Evolutionary conservation across 805 yeast species (phyloP).

Genomic region (Metschnikowia picachoensis): DNA sequence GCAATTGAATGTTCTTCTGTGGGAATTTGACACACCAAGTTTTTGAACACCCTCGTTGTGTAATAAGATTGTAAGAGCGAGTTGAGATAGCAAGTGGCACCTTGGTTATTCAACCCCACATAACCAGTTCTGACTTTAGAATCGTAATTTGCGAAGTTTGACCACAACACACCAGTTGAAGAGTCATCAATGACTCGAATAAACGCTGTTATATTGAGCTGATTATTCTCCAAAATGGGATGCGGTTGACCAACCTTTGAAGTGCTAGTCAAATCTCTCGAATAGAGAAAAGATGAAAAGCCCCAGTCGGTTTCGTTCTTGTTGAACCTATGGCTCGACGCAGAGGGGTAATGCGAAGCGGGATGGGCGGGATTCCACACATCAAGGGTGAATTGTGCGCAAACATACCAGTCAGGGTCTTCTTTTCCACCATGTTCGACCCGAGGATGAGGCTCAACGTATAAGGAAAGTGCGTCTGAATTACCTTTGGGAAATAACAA

Average conservation of each 20-base stretch:
- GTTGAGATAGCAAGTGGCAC: slow-evolving; percentile 96
- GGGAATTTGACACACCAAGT: slow-evolving; percentile 86
- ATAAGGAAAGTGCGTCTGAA: slow-evolving; percentile 58
- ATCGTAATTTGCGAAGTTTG: slow-evolving; percentile 76
- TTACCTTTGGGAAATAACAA: slow-evolving; percentile 78
- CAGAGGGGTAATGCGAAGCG: slow-evolving; percentile 51
- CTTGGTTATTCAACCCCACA: slow-evolving; percentile 93
- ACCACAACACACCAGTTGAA: slow-evolving; percentile 91
- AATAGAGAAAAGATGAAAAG: slow-evolving; percentile 61
- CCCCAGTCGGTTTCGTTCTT: slow-evolving; percentile 92
- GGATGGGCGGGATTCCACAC: slow-evolving; percentile 80
- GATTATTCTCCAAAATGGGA: slow-evolving; percentile 48
- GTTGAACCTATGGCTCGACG: slow-evolving; percentile 76
- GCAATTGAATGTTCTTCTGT: slow-evolving; percentile 40
- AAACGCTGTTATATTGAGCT: slow-evolving; percentile 69
- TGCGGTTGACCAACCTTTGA: slow-evolving; percentile 21
- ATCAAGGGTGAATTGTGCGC: slow-evolving; percentile 85
- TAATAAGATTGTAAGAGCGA: slow-evolving; percentile 87
- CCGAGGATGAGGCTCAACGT: slow-evolving; percentile 69
- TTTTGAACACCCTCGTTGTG: slow-evolving; percentile 78
- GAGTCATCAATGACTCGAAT: slow-evolving; percentile 79
- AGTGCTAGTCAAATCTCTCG: slow-evolving; percentile 40
- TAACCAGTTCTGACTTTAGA: slow-evolving; percentile 85
- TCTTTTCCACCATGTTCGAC: slow-evolving; percentile 23
- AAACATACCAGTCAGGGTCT: slow-evolving; percentile 67